phyloP scores from a whole-genome alignment of 148 eudicot genomes.

The Persicaria tinctoria region DNA sequence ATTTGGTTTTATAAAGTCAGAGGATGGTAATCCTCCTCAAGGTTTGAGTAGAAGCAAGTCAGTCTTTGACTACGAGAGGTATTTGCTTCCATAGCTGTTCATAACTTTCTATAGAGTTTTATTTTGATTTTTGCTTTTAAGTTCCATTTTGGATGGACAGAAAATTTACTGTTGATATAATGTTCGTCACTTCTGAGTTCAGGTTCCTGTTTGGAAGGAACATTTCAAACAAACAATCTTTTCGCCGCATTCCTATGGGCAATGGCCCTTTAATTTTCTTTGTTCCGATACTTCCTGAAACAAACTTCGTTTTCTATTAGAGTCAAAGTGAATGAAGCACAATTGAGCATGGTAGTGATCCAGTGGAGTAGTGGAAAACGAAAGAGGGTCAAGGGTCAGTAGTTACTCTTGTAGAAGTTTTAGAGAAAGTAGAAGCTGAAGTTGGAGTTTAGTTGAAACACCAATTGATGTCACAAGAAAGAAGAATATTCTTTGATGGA shows the following conservation, averaged over 20 bases:
- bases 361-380: background rate
- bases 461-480: background rate
- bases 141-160: conserved; percentile 3
- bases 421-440: background rate
- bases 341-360: background rate
- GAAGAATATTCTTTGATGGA: background rate
- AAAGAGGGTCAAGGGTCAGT: background rate
- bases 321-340: background rate
- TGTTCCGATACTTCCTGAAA: background rate
- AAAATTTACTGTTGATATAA: background rate
- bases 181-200: background rate
- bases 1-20: conserved; percentile 86
- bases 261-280: background rate
- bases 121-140: background rate
- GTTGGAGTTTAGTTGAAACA: background rate
- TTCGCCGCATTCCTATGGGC: background rate
- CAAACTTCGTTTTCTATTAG: background rate
- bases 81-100: conserved; percentile 7
- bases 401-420: background rate
- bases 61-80: conserved; percentile 62
- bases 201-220: background rate
- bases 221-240: background rate
- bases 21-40: conserved; percentile 49
- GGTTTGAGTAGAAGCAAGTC: conserved; percentile 51
- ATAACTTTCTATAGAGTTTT: background rate